Base-by-base conservation (phyloP, 2,329 filamentous ascomycete genomes). In the Calonectria pseudoreteaudii region DNA sequence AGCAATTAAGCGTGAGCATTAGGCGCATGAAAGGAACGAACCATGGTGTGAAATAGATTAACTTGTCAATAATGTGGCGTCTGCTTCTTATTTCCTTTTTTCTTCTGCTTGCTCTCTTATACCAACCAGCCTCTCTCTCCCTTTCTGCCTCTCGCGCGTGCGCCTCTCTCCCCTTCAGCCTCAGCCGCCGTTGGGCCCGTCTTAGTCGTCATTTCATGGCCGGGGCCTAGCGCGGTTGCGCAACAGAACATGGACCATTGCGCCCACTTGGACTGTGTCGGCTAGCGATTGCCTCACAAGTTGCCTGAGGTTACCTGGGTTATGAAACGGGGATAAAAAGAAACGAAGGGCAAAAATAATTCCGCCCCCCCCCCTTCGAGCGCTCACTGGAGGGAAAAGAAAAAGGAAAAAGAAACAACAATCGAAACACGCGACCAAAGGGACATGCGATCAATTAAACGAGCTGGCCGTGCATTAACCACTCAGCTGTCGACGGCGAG, bases 11-110 rank as follows among this genome's bases (percentile, higher is more conserved):
- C 62, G 65, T 60, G 62, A 18, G 49, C 50, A 41, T 38, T 68
- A 64, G 26, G 44, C 34, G 70, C 70, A 72, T 72, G 65, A 72
- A 41, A 66, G 66, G 66, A 38, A 53, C 13, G 49, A 49, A 38
- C 49, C 36, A 28, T 62, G 26, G 71, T 67, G 38, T 66, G 50
- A 69, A 26, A 20, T 73, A 66, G 58, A 72, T 73, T 73, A 66
- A 44, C 38, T 14, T 50, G 71, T 64, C 49, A 64, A 31, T 18
- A n/a, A 8, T 26, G 62, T 47, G 10, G 30, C 60, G 18, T 44
- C 34, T n/a, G 41, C 36, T 14, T 13, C 8, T 41, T 38, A 60
- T 60, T 23, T 26, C 49, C 5, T 20, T 34, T 18, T 34, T 28
- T 13, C 18, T 10, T 28, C 16, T 13, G 23, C 7, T 38, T 9